These are phyloP conservation scores for Tuber magnatum DNA, from an alignment of 495 filamentous ascomycete species.

Conservation along the genomic window DNA sequence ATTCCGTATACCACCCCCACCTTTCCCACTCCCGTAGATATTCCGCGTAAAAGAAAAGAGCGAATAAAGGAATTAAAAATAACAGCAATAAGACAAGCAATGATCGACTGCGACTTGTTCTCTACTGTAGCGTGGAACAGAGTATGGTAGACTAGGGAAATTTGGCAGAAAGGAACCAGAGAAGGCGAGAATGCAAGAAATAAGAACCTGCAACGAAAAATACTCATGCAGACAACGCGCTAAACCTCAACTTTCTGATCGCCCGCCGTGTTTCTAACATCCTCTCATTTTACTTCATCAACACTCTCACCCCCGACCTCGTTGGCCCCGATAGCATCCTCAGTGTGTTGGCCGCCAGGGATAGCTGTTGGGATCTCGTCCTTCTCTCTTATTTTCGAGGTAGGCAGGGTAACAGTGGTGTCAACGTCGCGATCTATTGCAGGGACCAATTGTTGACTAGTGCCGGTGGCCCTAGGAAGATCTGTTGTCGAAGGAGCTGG, in stretches of 20 bases:
- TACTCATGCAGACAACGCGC: background rate
- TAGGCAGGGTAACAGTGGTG: background rate
- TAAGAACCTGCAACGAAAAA: background rate
- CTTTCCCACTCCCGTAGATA: background rate
- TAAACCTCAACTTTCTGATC: constrained; percentile 29
- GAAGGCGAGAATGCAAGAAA: background rate
- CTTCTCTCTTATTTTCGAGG: constrained; percentile 4
- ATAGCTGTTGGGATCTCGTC: constrained; percentile 12
- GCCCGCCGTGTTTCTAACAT: constrained; percentile 15
- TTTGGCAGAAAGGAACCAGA: background rate
- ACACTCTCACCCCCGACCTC: background rate
- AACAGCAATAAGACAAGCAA: background rate
- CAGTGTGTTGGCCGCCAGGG: constrained; percentile 22
- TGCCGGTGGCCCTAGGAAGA: constrained; percentile 21
- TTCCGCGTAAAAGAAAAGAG: background rate
- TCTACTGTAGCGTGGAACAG: background rate
- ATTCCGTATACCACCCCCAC: background rate
- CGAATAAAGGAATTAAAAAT: background rate
- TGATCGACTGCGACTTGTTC: background rate
- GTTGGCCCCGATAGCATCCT: constrained; percentile 12
- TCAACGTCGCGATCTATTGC: background rate
- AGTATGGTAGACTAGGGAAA: background rate
- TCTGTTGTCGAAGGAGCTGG: constrained; percentile 10
- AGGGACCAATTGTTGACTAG: constrained; percentile 10
- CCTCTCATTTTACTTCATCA: constrained; percentile 1